Percentiles rank a stretch among this genome's conserved stretches.
Evolutionary conservation across 768 basidiomycete species (phyloP).

Genomic region (Phaeotremella skinneri): DNA sequence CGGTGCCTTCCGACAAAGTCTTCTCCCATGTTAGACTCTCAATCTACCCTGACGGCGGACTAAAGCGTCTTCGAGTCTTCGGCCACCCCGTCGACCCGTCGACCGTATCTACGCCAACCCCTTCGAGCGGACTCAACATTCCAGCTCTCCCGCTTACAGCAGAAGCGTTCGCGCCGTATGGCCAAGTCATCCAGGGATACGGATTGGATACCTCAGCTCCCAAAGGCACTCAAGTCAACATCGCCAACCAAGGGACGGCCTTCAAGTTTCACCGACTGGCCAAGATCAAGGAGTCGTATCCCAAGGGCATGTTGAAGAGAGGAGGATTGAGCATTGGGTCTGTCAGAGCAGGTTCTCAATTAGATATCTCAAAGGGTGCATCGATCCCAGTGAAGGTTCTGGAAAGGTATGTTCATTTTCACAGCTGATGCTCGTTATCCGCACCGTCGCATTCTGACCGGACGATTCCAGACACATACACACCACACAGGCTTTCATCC

Average conservation of each 20-base stretch:
- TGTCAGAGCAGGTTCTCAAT: slow-evolving; percentile 25
- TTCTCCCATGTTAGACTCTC: slow-evolving; percentile 85
- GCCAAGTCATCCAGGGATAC: slow-evolving; percentile 87
- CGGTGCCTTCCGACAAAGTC: slow-evolving; percentile 56
- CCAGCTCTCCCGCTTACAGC: slow-evolving; percentile 64
- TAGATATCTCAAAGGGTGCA: slow-evolving; percentile 22
- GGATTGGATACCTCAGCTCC: slow-evolving; percentile 65
- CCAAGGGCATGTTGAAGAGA: slow-evolving; percentile 21
- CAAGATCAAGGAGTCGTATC: slow-evolving; percentile 54
- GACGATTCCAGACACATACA: slow-evolving; percentile 26
- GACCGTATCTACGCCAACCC: slow-evolving; percentile 2
- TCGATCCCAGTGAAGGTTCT: slow-evolving; percentile 34
- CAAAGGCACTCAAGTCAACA: slow-evolving; percentile 63
- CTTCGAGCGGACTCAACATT: slow-evolving; percentile 52
- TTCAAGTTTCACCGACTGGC: slow-evolving; percentile 89
- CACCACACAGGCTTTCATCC: slow-evolving; percentile 89
- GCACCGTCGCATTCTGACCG: slow-evolving; percentile 4
- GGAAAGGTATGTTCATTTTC: slow-evolving; percentile 26
- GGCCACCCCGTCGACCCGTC: slow-evolving; percentile 59
- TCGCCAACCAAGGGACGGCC: slow-evolving; percentile 88
- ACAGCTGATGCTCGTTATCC: not conserved
- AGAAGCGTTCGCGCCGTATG: slow-evolving; percentile 83
- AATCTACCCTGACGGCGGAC: slow-evolving; percentile 90
- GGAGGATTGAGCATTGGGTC: slow-evolving; percentile 27
- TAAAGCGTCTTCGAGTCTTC: slow-evolving; percentile 84